These are phyloP conservation scores for Myxozyma lipomycoides DNA, from an alignment of 805 yeast species.

Conservation along the genomic window DNA sequence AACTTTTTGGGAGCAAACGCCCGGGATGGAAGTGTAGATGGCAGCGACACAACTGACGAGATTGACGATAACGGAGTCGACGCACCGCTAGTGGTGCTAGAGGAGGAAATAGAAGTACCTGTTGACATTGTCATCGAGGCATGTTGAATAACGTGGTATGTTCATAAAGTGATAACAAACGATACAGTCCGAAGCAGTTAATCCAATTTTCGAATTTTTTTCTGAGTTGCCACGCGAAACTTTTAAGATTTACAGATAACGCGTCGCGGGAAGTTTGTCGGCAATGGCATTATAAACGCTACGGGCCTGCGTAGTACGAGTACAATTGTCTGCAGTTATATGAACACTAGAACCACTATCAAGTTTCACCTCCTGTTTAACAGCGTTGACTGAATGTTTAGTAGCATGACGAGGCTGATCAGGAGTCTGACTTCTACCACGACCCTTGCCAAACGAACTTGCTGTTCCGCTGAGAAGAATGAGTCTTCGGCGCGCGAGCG, in stretches of 20 bases:
- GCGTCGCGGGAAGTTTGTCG: no score
- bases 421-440: neutral
- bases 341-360: neutral
- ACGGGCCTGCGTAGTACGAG: no score
- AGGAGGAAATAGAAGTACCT: no score
- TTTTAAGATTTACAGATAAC: no score
- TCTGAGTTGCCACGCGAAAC: no score
- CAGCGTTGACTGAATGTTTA: neutral
- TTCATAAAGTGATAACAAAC: no score
- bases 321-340: no score
- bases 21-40: conserved; percentile 8
- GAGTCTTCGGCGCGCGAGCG: neutral
- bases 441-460: neutral
- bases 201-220: no score
- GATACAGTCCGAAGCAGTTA: no score
- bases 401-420: neutral
- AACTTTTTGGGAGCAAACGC: conserved; percentile 12
- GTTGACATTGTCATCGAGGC: no score
- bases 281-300: no score
- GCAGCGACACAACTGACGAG: conserved; percentile 10
- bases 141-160: no score
- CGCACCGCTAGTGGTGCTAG: conserved; percentile 4
- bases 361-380: neutral
- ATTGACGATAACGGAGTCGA: conserved; percentile 4
- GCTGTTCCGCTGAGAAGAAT: neutral